These are phyloP conservation scores for Picea glauca DNA, from an alignment of 75 land plant species.

Conservation along the genomic window DNA sequence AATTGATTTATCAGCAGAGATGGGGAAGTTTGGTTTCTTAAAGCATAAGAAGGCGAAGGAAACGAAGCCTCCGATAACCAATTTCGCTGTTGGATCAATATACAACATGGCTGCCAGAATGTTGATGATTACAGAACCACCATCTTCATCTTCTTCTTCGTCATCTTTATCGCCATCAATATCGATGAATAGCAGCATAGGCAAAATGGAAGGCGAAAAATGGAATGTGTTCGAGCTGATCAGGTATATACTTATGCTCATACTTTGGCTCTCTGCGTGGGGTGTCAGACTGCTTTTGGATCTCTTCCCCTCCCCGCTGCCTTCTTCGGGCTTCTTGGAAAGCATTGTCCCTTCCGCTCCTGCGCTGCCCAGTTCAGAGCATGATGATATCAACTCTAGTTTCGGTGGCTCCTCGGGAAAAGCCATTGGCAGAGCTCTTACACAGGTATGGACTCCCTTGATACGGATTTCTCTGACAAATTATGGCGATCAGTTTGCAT, in stretches of 20 bases:
- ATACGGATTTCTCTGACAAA: background rate
- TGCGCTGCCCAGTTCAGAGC: slow-evolving; percentile 9
- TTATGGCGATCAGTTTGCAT: background rate
- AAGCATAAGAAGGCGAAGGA: too few relatives aligned
- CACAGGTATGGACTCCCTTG: slow-evolving; percentile 24
- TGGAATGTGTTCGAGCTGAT: slow-evolving; percentile 33
- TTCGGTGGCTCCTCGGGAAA: slow-evolving; percentile 10
- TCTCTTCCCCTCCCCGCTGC: slow-evolving; percentile 16
- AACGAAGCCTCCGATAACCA: too few relatives aligned
- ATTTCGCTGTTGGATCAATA: too few relatives aligned
- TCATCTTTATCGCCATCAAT: too few relatives aligned
- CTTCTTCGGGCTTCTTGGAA: background rate
- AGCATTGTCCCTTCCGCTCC: background rate
- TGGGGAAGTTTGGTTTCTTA: too few relatives aligned
- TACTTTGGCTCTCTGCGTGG: slow-evolving; percentile 27
- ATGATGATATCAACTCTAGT: background rate
- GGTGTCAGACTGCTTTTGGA: slow-evolving; percentile 28
- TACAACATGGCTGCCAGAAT: too few relatives aligned
- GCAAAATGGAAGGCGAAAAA: slow-evolving; percentile 2
- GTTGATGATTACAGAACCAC: too few relatives aligned
- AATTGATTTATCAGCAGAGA: too few relatives aligned
- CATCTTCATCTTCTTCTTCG: too few relatives aligned
- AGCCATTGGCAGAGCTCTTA: slow-evolving; percentile 39
- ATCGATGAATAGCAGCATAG: too few relatives aligned
- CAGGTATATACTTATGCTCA: slow-evolving; percentile 25